Evolutionary conservation across 495 filamentous ascomycete genomes (phyloP), one percentile per base, ranked within the genome.

Genomic region (Darksidea phi): DNA sequence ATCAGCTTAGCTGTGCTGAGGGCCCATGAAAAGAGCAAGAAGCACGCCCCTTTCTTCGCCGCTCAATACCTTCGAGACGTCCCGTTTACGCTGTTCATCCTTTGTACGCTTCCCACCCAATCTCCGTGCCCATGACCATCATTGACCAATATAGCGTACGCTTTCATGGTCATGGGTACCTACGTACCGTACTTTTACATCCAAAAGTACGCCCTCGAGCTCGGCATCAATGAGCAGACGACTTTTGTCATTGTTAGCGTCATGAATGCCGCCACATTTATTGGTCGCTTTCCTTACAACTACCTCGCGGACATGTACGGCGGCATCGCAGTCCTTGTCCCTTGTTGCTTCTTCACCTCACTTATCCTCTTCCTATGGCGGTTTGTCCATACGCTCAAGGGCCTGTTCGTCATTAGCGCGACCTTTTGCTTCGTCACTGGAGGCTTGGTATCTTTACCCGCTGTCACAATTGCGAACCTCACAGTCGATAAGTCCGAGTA

Each of bases 71-170:
- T 62, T 6, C n/a, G 43, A 6, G 50, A 62, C 24, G n/a, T 32
- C 6, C 37, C 50, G 24, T 62, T 55, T 28, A 62, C 59, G 1
- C 15, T 56, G 4, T 62, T 56, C 32, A 48, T 57, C 17, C 38
- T 57, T 26, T 24, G 64, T 80, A 80, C 10, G 77, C 84, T 32
- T 67, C 77, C 41, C 13, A 8, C 77, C 74, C 3, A 67, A 70
- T 0, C 77, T 86, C n/a, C n/a, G n/a, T n/a, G n/a, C n/a, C n/a
- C 54, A 74, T 79, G 18, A 74, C 76, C 48, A 57, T 63, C 74
- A 79, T 28, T 75, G 88, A 0, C 80, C 79, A 17, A 77, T 75
- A 59, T 80, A 82, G 60, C 50, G 2, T 58, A 60, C 48, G 48
- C 54, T 0, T 52, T 63, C 53, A 45, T 52, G 34, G 42, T 63